Evolutionary conservation across 75 land plant species (phyloP).

Genomic region (Pseudotsuga menziesii): DNA sequence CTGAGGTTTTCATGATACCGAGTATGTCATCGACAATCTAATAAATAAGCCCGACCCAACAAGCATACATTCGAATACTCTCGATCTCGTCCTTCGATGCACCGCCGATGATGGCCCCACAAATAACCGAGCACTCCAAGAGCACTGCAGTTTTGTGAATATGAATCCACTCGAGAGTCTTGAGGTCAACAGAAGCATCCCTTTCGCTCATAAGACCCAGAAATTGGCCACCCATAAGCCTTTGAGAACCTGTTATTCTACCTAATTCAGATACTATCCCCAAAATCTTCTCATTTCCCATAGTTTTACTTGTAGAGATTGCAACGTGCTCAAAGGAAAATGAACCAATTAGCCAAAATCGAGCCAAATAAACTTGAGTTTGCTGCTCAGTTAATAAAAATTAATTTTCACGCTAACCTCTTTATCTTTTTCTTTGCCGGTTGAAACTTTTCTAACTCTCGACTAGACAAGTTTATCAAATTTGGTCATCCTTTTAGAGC

Average conservation of each 20-base stretch:
- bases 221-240: constrained; percentile 63
- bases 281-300: too few relatives aligned
- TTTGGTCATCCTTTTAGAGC: too few relatives aligned
- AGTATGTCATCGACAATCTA: constrained; percentile 91
- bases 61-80: constrained; percentile 44
- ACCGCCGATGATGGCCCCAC: constrained; percentile 67
- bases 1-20: constrained; percentile 73
- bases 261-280: too few relatives aligned
- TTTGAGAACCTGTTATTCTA: constrained; percentile 45
- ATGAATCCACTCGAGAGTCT: constrained; percentile 57
- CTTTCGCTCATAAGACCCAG: constrained; percentile 40
- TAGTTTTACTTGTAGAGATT: too few relatives aligned
- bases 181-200: constrained; percentile 19
- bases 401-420: too few relatives aligned
- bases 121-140: constrained; percentile 48
- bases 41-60: constrained; percentile 58
- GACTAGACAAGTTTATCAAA: too few relatives aligned
- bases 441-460: too few relatives aligned
- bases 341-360: too few relatives aligned
- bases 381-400: too few relatives aligned
- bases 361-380: too few relatives aligned
- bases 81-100: constrained; percentile 53
- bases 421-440: too few relatives aligned
- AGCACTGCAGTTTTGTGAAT: constrained; percentile 61
- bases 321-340: too few relatives aligned